A percentile compares a stretch with the other conserved stretches of the same genome.
phyloP scores from a whole-genome alignment of 2,329 filamentous ascomycete genomes.

The Neonectria hederae region DNA sequence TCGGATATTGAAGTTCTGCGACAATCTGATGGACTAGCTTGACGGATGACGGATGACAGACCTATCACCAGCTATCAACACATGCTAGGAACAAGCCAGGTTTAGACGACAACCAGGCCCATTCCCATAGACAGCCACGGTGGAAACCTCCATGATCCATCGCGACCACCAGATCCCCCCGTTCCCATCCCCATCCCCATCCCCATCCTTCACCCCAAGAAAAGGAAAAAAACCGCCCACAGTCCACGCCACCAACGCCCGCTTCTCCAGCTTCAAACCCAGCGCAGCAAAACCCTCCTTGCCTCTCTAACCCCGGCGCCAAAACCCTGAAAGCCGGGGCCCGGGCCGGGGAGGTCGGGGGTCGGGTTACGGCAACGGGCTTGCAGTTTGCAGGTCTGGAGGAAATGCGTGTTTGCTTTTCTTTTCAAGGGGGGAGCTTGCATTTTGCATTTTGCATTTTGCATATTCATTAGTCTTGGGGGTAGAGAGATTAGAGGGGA shows the following conservation, averaged over 20 bases:
- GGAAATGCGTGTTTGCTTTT: conserved; percentile 14
- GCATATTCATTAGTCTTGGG: too few species aligned
- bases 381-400: not conserved
- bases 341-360: conserved; percentile 25
- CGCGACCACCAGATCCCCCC: not conserved
- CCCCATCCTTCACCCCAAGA: not conserved
- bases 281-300: not conserved
- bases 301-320: not conserved
- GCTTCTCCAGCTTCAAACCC: conserved; percentile 1
- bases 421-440: conserved; percentile 9
- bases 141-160: not conserved
- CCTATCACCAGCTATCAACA: too few species aligned
- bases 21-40: not conserved
- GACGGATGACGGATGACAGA: not conserved
- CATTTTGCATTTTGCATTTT: not conserved
- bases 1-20: conserved; percentile 26
- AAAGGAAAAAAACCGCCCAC: conserved; percentile 9
- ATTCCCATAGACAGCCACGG: not conserved
- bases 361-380: not conserved
- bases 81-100: not conserved
- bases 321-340: conserved; percentile 13
- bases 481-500: not conserved
- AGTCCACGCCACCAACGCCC: conserved; percentile 19
- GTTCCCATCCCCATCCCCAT: too few species aligned
- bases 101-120: not conserved